Base-by-base conservation (phyloP, 768 basidiomycete species). In the Russula ochroleuca region DNA sequence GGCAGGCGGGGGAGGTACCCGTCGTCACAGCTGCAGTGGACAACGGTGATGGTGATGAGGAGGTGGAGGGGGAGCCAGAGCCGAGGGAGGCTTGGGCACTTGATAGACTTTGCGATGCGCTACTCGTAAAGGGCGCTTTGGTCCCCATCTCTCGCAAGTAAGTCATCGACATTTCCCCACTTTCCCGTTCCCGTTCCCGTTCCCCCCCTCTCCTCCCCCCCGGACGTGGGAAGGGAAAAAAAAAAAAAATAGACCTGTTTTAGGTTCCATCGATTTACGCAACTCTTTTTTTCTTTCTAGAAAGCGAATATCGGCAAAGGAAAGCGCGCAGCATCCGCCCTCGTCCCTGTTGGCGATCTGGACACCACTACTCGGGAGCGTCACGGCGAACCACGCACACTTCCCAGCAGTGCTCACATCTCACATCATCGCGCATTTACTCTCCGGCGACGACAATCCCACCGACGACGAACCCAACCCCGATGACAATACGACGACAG, bases 61-160 rank as follows among this genome's bases (percentile, higher is more conserved):
- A 72, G 38, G 65, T 71, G 35, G 66, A 59, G 45, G 74, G 75
- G 38, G 79, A 78, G 60, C 75, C 75, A 11, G 85, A 86, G 49
- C 64, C 73, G 14, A 83, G 81, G 69, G 88, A 91, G 71, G 74
- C 73, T 53, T 87, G 85, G 82, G 88, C 87, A 8, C 70, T 91
- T 48, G 87, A 90, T 58, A 74, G 75, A 40, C 73, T 98, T 2
- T 86, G 85, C 59, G 83, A 87, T 52, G 80, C 75, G 0, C 75
- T 98, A 14, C 68, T 90, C 54, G 85, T 84, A 61, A 83, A 81
- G 64, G 93, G 93, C 11, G 83, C 78, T 11, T 76, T 98, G 9
- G 87, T 98, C 4, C 94, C 96, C 9, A 68, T 89, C 2, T 88
- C 92, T 1, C 90, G 86, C 76, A 94, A 86, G 96, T 95, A 67